phyloP scores from a whole-genome alignment of 31 red algal species.

The Porphyra umbilicalis region DNA sequence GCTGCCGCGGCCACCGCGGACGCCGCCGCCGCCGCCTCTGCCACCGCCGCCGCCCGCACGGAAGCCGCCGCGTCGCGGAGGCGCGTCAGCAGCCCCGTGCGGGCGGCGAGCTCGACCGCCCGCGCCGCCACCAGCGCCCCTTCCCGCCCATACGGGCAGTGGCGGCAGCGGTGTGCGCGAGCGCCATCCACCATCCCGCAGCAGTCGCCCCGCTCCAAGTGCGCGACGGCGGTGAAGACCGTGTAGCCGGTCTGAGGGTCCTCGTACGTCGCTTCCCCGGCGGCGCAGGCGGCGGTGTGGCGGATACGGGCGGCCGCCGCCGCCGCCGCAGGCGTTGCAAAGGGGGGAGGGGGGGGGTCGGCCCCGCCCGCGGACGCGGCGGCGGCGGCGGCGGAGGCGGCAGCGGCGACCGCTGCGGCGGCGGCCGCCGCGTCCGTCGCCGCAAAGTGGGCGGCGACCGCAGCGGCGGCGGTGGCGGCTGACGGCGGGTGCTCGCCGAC shows the following conservation, averaged over 20 bases:
- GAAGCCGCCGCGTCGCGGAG: background rate
- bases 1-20: too few species aligned
- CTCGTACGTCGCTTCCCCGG: slow-evolving; percentile 57
- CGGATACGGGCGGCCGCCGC: background rate
- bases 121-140: background rate
- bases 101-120: background rate
- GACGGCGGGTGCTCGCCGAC: background rate
- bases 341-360: background rate
- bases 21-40: background rate
- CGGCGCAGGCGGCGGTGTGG: slow-evolving; percentile 4
- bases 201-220: slow-evolving; percentile 41
- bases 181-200: slow-evolving; percentile 35
- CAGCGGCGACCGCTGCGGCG: background rate
- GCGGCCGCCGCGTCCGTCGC: background rate
- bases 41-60: background rate
- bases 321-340: too few species aligned
- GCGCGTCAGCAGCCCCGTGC: background rate
- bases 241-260: slow-evolving; percentile 59
- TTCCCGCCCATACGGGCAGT: slow-evolving; percentile 42
- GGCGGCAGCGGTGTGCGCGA: slow-evolving; percentile 52
- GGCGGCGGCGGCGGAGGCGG: background rate
- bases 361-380: background rate
- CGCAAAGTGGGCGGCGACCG: background rate
- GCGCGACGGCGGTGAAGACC: slow-evolving; percentile 42
- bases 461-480: background rate